phyloP scores from a whole-genome alignment of 805 yeast species.

The Myxozyma neotropica region DNA sequence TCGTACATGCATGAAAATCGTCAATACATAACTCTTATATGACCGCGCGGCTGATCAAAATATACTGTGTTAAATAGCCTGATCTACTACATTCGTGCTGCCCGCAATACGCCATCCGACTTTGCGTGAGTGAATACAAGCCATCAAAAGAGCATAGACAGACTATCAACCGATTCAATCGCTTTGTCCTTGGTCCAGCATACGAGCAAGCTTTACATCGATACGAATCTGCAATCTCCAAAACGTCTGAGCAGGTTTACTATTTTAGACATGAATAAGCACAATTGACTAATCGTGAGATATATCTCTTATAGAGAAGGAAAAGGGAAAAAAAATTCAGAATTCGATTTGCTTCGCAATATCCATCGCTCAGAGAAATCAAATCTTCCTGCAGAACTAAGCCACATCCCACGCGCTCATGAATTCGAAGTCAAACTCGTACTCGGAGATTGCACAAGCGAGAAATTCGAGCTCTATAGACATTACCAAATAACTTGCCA shows the following conservation, averaged over 20 bases:
- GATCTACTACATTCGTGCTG: constrained; percentile 78
- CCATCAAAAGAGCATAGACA: constrained; percentile 69
- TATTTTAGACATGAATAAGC: no score
- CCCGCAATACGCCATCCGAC: constrained; percentile 74
- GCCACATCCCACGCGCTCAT: constrained; percentile 12
- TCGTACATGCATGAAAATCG: neutral
- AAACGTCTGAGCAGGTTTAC: constrained; percentile 10
- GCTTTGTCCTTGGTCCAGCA: constrained; percentile 24
- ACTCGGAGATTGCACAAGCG: constrained; percentile 23
- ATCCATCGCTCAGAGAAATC: constrained; percentile 48
- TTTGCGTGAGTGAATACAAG: constrained; percentile 51
- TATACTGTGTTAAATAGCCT: no score
- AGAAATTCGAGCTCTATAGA: constrained; percentile 49
- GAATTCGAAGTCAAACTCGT: constrained; percentile 18
- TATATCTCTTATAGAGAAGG: constrained; percentile 12
- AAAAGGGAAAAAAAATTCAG: constrained; percentile 31
- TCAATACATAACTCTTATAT: no score
- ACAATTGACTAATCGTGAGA: neutral
- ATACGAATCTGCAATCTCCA: constrained; percentile 12
- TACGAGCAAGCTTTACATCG: constrained; percentile 6
- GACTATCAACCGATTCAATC: constrained; percentile 60
- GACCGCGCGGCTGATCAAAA: no score
- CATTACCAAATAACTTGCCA: constrained; percentile 76
- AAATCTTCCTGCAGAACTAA: neutral
- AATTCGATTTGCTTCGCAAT: constrained; percentile 42